A percentile compares a stretch with the other conserved stretches of the same genome.
Evolutionary conservation across 2,329 filamentous ascomycete species (phyloP).

Genomic region (Ilyonectria sp.): DNA sequence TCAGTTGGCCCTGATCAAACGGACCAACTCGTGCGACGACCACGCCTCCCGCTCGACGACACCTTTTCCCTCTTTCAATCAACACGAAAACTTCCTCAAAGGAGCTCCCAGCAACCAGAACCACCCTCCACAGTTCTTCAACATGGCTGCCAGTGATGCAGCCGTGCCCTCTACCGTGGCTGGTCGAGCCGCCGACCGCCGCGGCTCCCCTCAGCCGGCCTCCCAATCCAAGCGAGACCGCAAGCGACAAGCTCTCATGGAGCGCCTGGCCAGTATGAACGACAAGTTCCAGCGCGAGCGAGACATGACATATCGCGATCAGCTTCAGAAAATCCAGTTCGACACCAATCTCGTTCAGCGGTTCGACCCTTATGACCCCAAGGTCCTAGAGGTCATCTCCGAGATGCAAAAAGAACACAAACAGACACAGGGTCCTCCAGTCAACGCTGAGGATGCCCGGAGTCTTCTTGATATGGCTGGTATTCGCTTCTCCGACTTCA

Average conservation of each 20-base stretch:
- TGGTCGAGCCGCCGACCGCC: slow-evolving; percentile 53
- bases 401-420: slow-evolving; percentile 72
- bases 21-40: slow-evolving; percentile 14
- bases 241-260: slow-evolving; percentile 85
- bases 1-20: slow-evolving; percentile 4
- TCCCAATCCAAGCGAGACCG: slow-evolving; percentile 90
- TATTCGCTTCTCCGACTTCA: slow-evolving; percentile 87
- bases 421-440: slow-evolving; percentile 59
- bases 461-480: slow-evolving; percentile 82
- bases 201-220: slow-evolving; percentile 54
- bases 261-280: slow-evolving; percentile 82
- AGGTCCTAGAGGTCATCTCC: slow-evolving; percentile 80
- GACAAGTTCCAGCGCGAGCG: slow-evolving; percentile 85
- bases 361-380: slow-evolving; percentile 83
- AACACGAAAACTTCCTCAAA: background rate
- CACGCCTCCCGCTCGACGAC: slow-evolving; percentile 4
- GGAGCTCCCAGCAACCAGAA: slow-evolving; percentile 7
- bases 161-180: slow-evolving; percentile 51
- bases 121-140: slow-evolving; percentile 21
- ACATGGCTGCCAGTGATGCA: slow-evolving; percentile 59
- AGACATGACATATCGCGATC: slow-evolving; percentile 88
- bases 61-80: slow-evolving; percentile 12
- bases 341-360: slow-evolving; percentile 90
- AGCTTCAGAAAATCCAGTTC: slow-evolving; percentile 91
- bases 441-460: slow-evolving; percentile 61